A percentile compares a stretch with the other conserved stretches of the same genome.
These are phyloP conservation scores for Gossypium herbaceum DNA, from an alignment of 345 rosid genomes.

Conservation along the genomic window DNA sequence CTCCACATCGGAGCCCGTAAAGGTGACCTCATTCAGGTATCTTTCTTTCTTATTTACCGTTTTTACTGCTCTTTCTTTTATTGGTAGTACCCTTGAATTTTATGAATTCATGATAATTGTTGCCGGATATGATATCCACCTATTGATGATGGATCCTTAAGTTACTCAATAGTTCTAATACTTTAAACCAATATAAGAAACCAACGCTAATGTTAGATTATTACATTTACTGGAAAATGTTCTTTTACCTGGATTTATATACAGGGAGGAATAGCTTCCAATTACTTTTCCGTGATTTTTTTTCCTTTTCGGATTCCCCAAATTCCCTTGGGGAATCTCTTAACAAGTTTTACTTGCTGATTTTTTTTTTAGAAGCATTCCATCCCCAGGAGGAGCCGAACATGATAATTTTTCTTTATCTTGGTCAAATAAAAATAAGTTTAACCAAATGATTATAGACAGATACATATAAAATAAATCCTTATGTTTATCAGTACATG, in stretches of 20 bases:
- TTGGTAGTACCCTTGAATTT: neutral
- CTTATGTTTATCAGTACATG: neutral
- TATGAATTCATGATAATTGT: neutral
- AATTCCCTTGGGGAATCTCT: no score
- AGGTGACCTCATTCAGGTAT: conserved; percentile 75
- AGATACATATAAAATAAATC: neutral
- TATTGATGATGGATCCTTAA: neutral
- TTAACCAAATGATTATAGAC: neutral
- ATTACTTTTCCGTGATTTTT: no score
- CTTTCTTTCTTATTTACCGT: neutral
- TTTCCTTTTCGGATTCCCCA: no score
- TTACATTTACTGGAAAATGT: neutral
- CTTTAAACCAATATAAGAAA: neutral
- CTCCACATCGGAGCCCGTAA: conserved; percentile 82
- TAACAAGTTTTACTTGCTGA: no score
- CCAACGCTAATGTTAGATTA: neutral
- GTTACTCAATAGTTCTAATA: neutral
- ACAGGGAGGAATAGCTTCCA: no score
- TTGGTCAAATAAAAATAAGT: neutral
- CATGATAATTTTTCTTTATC: neutral
- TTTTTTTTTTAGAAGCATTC: neutral
- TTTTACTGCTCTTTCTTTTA: neutral
- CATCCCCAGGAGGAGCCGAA: neutral
- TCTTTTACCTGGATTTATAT: neutral
- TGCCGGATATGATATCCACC: neutral